phyloP scores from a whole-genome alignment of 2,329 filamentous ascomycete genomes.

The Cercospora zeae-maydis region DNA sequence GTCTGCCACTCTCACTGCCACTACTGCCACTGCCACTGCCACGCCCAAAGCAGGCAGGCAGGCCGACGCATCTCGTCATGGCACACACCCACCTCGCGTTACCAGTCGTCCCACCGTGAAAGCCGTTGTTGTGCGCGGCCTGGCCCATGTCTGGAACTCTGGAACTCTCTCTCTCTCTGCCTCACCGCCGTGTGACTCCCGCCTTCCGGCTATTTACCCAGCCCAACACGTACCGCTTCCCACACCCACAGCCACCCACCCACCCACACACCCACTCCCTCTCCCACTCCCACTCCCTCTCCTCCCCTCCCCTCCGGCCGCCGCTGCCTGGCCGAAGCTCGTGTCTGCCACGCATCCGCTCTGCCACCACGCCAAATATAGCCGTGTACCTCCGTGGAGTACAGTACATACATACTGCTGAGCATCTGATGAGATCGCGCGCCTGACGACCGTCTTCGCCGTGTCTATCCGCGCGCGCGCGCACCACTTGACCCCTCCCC shows the following conservation, averaged over 20 bases:
- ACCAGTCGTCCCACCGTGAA: neutral
- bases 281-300: neutral
- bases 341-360: slow-evolving; percentile 10
- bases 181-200: slow-evolving; percentile 1
- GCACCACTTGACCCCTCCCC: neutral
- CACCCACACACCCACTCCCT: neutral
- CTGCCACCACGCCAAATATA: slow-evolving; percentile 2
- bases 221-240: slow-evolving; percentile 4
- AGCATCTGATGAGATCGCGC: neutral
- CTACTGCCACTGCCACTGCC: too few relatives aligned
- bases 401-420: slow-evolving; percentile 3
- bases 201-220: neutral
- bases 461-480: slow-evolving; percentile 1
- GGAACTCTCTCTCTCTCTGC: neutral
- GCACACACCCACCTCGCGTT: neutral
- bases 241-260: too few relatives aligned
- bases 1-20: too few relatives aligned
- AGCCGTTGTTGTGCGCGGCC: too few relatives aligned
- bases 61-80: neutral
- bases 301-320: slow-evolving; percentile 6
- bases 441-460: neutral
- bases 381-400: slow-evolving; percentile 5
- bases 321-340: slow-evolving; percentile 3
- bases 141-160: neutral
- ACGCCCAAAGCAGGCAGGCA: too few relatives aligned